Evolutionary conservation across 495 filamentous ascomycete species (phyloP), one percentile per base, ranked within the genome.

Genomic region (Hypoxylon intermedium): DNA sequence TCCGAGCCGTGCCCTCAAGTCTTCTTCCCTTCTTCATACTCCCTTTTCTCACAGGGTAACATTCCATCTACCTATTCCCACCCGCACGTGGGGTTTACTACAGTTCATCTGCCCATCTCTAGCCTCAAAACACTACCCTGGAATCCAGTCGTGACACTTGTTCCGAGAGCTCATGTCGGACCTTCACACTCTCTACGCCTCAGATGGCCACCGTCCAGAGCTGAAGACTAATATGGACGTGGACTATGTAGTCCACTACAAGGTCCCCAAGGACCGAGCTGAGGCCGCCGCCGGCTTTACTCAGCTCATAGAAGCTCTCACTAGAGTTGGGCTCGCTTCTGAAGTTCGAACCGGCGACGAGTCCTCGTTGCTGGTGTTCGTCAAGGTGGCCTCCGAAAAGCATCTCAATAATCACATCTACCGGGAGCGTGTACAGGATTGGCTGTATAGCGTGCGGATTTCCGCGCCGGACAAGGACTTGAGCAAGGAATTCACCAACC

Each of bases 171-270:
- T 55, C 19, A 80, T 80, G 77, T 72, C 74, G 40, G 68, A 52
- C 44, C 65, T 72, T 7, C 41, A 52, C 30, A 67, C 66, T 40
- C 43, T 72, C 19, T 68, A 68, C 58, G 57, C 71, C 46, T 70
- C 69, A 21, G 44, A 65, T 24, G 71, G 70, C 40, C 62, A 64
- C 28, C 50, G 60, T 34, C 63, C 72, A 23, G 72, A 72, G 50
- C 55, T 70, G 36, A 67, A 70, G 56, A 69, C 70, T 41, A 78
- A 77, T 21, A 73, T 70, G 72, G 55, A 67, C 67, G 93, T 97
- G 58, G 94, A 98, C 82, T 98, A 96, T 79, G 93, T 97, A 59
- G 87, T 98, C 56, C 80, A 82, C 52, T 98, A 93, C 73, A 79
- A 83, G 45, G 88, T 96, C 63, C 80, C 82, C 28, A 77, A 80